Evolutionary conservation across 768 basidiomycete species (phyloP).

Genomic region (Amylocystis lapponica): DNA sequence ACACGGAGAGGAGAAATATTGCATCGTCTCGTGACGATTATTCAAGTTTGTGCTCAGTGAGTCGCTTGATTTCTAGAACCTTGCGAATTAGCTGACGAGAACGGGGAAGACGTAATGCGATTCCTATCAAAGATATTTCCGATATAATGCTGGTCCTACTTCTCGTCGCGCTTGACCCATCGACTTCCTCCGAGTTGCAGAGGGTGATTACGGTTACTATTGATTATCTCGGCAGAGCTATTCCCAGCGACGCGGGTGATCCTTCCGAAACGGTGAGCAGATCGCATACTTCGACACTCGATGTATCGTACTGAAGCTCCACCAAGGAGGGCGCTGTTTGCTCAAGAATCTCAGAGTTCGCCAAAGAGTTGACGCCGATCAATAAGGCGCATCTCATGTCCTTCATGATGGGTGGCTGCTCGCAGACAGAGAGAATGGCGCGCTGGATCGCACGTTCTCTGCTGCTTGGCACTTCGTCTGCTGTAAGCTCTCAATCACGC

Average conservation of each 20-base stretch:
- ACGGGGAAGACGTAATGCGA: conserved; percentile 27
- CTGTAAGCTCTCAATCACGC: conserved; percentile 12
- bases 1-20: conserved; percentile 23
- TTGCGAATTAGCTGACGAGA: conserved; percentile 2
- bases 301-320: neutral
- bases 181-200: conserved; percentile 38
- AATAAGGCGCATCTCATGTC: conserved; percentile 48
- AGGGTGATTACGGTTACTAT: conserved; percentile 42
- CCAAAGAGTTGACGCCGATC: conserved; percentile 34
- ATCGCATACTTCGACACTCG: conserved; percentile 1
- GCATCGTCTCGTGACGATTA: conserved; percentile 36
- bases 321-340: conserved; percentile 44
- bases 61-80: conserved; percentile 12
- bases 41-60: conserved; percentile 43
- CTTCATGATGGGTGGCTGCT: conserved; percentile 46
- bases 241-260: conserved; percentile 26
- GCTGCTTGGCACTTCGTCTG: conserved; percentile 21
- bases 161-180: conserved; percentile 51
- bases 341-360: conserved; percentile 37
- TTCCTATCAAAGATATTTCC: conserved; percentile 36
- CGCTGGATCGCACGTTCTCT: conserved; percentile 50
- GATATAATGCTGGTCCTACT: conserved; percentile 46
- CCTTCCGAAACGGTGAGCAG: conserved; percentile 16
- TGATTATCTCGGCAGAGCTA: conserved; percentile 38
- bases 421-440: conserved; percentile 47